Conservation (phyloP, 768 basidiomycete genomes). For the Suillus subluteus region DNA sequence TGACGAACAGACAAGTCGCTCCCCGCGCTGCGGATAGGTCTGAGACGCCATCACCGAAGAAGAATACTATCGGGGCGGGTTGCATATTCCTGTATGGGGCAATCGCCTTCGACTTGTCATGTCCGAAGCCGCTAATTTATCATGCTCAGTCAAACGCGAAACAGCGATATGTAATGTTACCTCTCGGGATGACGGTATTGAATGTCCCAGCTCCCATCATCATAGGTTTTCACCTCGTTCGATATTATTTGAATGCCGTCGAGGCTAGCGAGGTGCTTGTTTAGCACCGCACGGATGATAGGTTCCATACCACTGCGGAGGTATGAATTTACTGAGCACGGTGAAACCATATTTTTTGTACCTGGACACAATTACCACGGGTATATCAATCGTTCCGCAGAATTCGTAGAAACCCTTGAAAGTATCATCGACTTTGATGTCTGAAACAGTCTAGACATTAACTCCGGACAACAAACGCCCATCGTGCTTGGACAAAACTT, state of each 20-base stretch:
- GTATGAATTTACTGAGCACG: conserved; percentile 6
- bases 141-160: neutral
- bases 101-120: conserved; percentile 96
- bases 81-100: conserved; percentile 80
- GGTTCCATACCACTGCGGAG: conserved; percentile 85
- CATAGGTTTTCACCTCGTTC: conserved; percentile 77
- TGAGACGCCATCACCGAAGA: conserved; percentile 97
- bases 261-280: conserved; percentile 70
- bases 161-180: conserved; percentile 40
- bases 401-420: conserved; percentile 88
- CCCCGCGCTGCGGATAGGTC: conserved; percentile 93
- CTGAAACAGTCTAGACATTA: conserved; percentile 40
- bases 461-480: conserved; percentile 20
- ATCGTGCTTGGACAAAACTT: conserved; percentile 27
- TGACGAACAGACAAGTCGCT: conserved; percentile 95
- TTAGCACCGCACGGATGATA: conserved; percentile 89
- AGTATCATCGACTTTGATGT: conserved; percentile 84
- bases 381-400: conserved; percentile 80
- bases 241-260: conserved; percentile 89
- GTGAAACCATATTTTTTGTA: conserved; percentile 30
- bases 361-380: conserved; percentile 94
- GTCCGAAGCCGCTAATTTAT: conserved; percentile 73
- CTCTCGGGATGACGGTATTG: conserved; percentile 88
- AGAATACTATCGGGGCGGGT: conserved; percentile 83
- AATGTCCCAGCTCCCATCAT: conserved; percentile 78